Evolutionary conservation across 805 yeast species (phyloP), one percentile per base, ranked within the genome.

Genomic region (Spathaspora boniae): DNA sequence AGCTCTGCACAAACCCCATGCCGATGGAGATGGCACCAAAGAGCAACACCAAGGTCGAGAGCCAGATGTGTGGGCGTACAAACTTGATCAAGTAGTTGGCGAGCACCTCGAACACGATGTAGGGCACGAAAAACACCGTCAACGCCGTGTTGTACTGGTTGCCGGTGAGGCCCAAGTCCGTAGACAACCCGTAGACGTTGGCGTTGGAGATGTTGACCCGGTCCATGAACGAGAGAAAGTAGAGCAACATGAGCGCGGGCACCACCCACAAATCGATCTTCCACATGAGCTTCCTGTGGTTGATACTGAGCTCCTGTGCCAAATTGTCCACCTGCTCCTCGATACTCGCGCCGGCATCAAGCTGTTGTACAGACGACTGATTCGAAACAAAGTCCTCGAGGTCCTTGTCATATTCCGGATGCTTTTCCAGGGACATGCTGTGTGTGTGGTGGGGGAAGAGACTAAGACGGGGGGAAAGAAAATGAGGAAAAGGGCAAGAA

Each of bases 151-250:
- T 78, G 62, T 70, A 82, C 48, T 82, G 80, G 45, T 70, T 68
- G 6, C 82, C 82, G 2, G 57, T 54, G 27, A 86, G 62, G 14
- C 67, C 48, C 23, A 86, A 56, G 38, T 78, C 83, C 1, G 49
- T 57, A 15, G 68, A 68, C 65, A 86, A 65, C 9, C 87, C 87
- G 51, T 83, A 84, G 37, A 81, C 73, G 41, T 78, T 78, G 6
- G 95, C 94, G 57, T 86, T 85, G 20, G 89, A 78, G 42, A 86
- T 82, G 55, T 86, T 86, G 40, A 85, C 89, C 56, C 94, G 70
- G 55, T 86, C 94, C 50, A 86, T 61, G 51, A 85, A 86, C 1
- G 91, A 81, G 42, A 85, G 69, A 56, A 86, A 76, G 51, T 86
- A 86, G 29, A 86, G 65, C 19, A 84, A 50, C 50, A 87, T 77